A percentile compares a stretch with the other conserved stretches of the same genome.
These are phyloP conservation scores for Colletotrichum gloeosporioides DNA, from an alignment of 2,329 filamentous ascomycete genomes.

Conservation along the genomic window DNA sequence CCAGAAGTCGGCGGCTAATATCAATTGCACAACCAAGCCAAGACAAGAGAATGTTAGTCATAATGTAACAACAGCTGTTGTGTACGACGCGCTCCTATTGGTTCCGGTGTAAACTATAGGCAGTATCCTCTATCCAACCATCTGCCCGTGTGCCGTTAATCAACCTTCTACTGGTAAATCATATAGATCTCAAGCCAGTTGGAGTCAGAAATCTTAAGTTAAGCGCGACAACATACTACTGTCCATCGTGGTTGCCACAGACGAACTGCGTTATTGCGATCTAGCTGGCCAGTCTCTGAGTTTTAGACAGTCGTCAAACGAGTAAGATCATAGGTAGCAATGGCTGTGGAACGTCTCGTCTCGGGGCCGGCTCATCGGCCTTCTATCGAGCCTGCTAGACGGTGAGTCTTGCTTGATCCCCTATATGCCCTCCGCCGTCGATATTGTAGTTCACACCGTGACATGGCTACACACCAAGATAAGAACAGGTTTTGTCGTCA, in stretches of 20 bases:
- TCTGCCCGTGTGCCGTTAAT: too few relatives aligned
- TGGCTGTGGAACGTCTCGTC: not conserved
- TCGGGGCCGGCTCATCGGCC: not conserved
- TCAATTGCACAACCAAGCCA: too few relatives aligned
- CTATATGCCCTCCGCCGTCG: not conserved
- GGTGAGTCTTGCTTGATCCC: not conserved
- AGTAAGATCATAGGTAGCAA: not conserved
- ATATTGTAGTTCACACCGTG: not conserved
- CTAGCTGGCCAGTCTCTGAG: not conserved
- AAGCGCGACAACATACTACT: not conserved
- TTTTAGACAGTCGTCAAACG: fast-evolving
- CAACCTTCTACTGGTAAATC: too few relatives aligned
- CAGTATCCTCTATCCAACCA: not conserved
- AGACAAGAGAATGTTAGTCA: too few relatives aligned
- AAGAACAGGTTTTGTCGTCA: too few relatives aligned
- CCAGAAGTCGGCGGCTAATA: not conserved
- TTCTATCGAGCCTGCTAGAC: not conserved
- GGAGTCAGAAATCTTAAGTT: not conserved
- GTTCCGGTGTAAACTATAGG: not conserved
- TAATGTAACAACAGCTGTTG: too few relatives aligned
- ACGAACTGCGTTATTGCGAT: not conserved
- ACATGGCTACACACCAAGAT: too few relatives aligned
- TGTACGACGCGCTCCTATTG: not conserved
- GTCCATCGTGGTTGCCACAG: not conserved
- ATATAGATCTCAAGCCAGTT: too few relatives aligned